Base-by-base conservation (phyloP, 2,329 filamentous ascomycete genomes). In the Keithomyces neogunnii region DNA sequence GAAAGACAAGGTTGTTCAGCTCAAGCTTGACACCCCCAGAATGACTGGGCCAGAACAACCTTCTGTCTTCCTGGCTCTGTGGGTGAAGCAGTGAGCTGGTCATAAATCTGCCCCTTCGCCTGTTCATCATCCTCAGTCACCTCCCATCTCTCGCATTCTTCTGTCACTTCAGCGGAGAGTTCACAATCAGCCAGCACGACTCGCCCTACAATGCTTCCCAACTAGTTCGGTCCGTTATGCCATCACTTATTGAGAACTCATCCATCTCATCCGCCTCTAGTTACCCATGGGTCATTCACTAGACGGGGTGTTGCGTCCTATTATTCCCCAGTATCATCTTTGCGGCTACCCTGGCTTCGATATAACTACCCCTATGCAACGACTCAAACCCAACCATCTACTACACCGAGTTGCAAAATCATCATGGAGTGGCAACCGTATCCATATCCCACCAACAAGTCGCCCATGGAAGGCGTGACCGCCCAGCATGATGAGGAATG, bases 361-460 rank as follows among this genome's bases (percentile, higher is more conserved):
- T 19, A 19, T 19, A 19, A 19, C 19, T 19, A 19, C 19, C 19
- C 19, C 19, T 44, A 30, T 44, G 28, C 9, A 3, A 44, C 7
- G 30, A 3, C 3, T 7, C 26, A 30, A n/a, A 3, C 40, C 40
- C 19, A 19, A 1, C 19, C 19, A 19, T 19, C 19, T 19, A 19
- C 19, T 19, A 19, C 19, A 19, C 19, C 19, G 19, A 19, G 19
- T 19, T 19, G 19, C 19, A 19, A 19, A 19, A 19, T 19, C 19
- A 50, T 40, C 47, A 52, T 49, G 44, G 42, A 48, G 48, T 49
- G 44, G 49, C 47, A 52, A 40, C 54, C 50, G 38, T 56, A 59
- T 19, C 54, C 58, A 13, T 60, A 60, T 40, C 58, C 58, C 13
- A 55, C 53, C 6, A 51, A 60, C 51, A 60, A 59, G 51, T 57